A percentile compares a stretch with the other conserved stretches of the same genome.
Conservation (phyloP, 2,329 filamentous ascomycete species). For the Dactylellina leptospora region DNA sequence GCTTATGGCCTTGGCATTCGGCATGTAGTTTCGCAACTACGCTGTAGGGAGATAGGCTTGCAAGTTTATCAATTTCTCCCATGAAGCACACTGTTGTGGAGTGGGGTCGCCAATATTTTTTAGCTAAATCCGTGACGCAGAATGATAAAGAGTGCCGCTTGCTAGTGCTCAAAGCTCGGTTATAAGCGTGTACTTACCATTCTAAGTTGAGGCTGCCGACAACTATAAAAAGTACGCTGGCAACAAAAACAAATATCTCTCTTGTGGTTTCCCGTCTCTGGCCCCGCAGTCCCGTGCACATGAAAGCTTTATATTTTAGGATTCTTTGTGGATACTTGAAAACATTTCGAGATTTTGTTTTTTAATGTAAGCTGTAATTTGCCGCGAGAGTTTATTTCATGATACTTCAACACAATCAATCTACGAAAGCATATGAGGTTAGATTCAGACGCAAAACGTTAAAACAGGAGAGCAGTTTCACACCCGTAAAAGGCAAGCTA, state of each 20-base stretch:
- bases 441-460: constrained; percentile 33
- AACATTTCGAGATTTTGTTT: constrained; percentile 12
- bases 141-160: constrained; percentile 39
- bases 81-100: constrained; percentile 21
- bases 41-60: constrained; percentile 8
- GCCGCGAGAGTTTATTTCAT: not conserved
- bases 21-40: not conserved
- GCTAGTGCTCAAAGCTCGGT: constrained; percentile 42
- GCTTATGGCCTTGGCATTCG: not conserved
- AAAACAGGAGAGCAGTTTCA: constrained; percentile 16
- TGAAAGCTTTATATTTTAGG: constrained; percentile 34
- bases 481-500: constrained; percentile 1
- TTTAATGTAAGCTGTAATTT: not conserved
- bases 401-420: constrained; percentile 7
- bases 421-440: not conserved
- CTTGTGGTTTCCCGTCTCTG: constrained; percentile 21
- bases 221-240: constrained; percentile 20
- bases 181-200: constrained; percentile 40
- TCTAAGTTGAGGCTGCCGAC: constrained; percentile 36
- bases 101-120: constrained; percentile 38
- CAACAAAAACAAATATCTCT: constrained; percentile 27
- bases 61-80: constrained; percentile 10
- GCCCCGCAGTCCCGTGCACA: too few relatives aligned
- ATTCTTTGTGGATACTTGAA: too few relatives aligned
- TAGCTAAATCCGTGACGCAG: constrained; percentile 44